Base-by-base conservation (phyloP, 805 yeast species). In the Ogataea neopini region DNA sequence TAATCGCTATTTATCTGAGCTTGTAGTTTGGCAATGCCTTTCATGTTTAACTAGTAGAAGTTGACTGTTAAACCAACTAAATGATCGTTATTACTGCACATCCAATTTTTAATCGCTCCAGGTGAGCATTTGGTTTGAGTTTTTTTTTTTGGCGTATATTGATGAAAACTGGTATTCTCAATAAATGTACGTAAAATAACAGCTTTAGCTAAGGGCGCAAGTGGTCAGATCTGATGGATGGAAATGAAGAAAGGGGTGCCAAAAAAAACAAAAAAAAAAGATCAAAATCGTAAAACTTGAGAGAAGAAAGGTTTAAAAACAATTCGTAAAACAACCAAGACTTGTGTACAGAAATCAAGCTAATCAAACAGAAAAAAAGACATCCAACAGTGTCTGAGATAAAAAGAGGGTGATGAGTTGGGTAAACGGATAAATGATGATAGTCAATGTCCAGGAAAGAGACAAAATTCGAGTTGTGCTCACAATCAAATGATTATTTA, bases 321-420 rank as follows among this genome's bases (percentile, higher is more conserved):
- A 22, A 22, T 22, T 8, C 4, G 11, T 19, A 32, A 18, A 29
- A 17, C 33, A 25, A 33, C 23, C 47, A 43, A 19, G 38, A 33
- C 47, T 49, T 45, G 50, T 48, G 45, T 51, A 51, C 53, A 53
- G 34, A 43, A 37, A 29, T 48, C 45, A 50, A 32, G 44, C 49
- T 49, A 47, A 40, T 44, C 46, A 50, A 48, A 48, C 49, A 44
- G 26, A 33, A 25, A 29, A 40, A 40, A 25, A 15, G 22, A 13
- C 35, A 30, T 14, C 34, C 18, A 13, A 30, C 34, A 30, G 34
- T 13, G 5, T n/a, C 30, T 14, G 15, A 23, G 25, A 18, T 6
- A 20, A 44, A 20, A 38, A 33, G 40, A 39, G 32, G 15, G 4
- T 23, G 19, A n/a, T n/a, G 41, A 32, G 14, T 26, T 39, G 30